Evolutionary conservation across 2,329 filamentous ascomycete genomes (phyloP), one percentile per base, ranked within the genome.

Genomic region (Hortaea werneckii): DNA sequence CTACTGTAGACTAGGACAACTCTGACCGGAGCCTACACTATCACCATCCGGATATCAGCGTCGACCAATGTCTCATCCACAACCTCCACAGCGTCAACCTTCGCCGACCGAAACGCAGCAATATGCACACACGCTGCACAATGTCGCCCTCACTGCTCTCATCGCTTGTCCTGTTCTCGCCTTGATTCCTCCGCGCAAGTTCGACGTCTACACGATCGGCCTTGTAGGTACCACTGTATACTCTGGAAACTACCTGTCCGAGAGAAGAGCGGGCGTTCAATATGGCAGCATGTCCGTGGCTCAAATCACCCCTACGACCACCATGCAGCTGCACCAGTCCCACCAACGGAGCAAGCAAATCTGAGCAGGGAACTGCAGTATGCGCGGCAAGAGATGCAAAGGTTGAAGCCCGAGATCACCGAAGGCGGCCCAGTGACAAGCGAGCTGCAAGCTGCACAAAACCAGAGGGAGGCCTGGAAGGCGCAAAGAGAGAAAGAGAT

Each of bases 201-300:
- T 82, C 42, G 78, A 82, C 57, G 56, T 76, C 44, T 80, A 78
- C 64, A 81, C 78, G 12, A 67, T 78, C 54, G 67, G 67, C 0
- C 70, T 82, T 6, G 62, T 69, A 37, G 61, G 68, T 28, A 68
- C 69, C 1, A 76, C 72, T 53, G 61, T 71, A 46, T 64, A 71
- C 30, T 73, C 70, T 6, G 70, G 71, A 7, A 71, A 75, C 56
- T 69, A 77, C 51, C 62, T 78, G 4, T 63, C 10, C 63, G 63
- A 35, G 63, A 69, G 41, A 49, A 50, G 11, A 59, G 52, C 26
- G 58, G 58, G 12, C 50, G 54, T 29, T 54, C 54, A 10, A 55
- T 63, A 29, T 59, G 54, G 55, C 59, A 64, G 47, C 58, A 58
- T 28, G 48, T 60, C n/a, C 50, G 41, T 8, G 44, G 45, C 29